Evolutionary conservation across 768 basidiomycete genomes (phyloP), one percentile per base, ranked within the genome.

Genomic region (Leccinum boreale): DNA sequence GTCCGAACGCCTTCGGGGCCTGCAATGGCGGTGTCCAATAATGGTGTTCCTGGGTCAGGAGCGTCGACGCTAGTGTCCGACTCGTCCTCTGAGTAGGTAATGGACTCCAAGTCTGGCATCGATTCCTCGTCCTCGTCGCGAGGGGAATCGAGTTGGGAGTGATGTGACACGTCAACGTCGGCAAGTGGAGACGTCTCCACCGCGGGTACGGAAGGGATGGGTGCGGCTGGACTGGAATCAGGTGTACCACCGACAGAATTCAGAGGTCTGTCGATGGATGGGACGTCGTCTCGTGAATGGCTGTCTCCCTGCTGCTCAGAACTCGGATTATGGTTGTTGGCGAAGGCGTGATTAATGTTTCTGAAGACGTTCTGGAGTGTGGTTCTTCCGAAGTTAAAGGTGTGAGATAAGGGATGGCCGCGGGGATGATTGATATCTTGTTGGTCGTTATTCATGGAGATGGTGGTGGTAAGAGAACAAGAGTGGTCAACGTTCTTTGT

Each of bases 51-150:
- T 47, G 76, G 69, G 24, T 72, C 65, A 55, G 72, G 67, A 47
- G 70, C 52, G 44, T 66, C 59, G 52, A 74, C 69, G 24, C 70
- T 65, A 17, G 64, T 60, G 3, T 71, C 69, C 17, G 75, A 74
- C 26, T 68, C 71, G 24, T 73, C 73, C 21, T 74, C 76, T n/a
- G 72, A 71, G 58, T 77, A 73, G 11, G 75, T 70, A 5, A 78
- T 64, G 5, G 75, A 70, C 53, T 73, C 73, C 21, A 81, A 68
- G 0, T 69, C 73, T 11, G 81, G 80, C 75, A 81, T 75, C 12
- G 72, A 74, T 53, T 73, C 74, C 28, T 74, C 71, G 39, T 73
- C 73, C 33, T 75, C 72, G 26, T 72, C 65, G 11, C 2, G 62
- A 6, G 55, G 58, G 3, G 56, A 50, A 26, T 54, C 35, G 28